These are phyloP conservation scores for Radiomyces spectabilis DNA, from an alignment of 192 early-diverging fungal species.

Conservation along the genomic window DNA sequence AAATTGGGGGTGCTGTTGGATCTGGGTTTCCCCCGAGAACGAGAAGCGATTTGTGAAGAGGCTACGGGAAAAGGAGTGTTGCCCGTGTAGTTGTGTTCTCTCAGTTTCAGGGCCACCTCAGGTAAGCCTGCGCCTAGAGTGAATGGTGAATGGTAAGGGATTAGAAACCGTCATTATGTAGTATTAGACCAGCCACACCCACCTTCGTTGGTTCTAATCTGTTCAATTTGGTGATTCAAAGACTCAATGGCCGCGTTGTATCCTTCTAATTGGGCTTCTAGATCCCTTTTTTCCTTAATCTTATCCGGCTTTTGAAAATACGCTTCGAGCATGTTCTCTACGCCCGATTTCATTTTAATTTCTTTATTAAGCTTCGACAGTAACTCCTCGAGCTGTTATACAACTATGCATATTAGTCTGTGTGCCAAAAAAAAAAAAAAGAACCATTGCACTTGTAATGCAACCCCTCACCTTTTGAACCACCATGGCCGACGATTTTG, in stretches of 20 bases:
- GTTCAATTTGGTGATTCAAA: constrained; percentile 22
- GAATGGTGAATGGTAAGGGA: constrained; percentile 45
- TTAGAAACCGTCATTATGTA: too few species aligned
- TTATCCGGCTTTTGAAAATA: constrained; percentile 27
- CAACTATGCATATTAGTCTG: background rate
- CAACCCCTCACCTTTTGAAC: background rate
- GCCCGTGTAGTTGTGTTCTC: constrained; percentile 36
- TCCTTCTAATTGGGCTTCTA: constrained; percentile 23
- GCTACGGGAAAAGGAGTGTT: constrained; percentile 75
- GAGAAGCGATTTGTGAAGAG: constrained; percentile 28
- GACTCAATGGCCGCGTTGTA: constrained; percentile 13
- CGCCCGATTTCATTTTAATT: constrained; percentile 30
- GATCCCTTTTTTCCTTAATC: constrained; percentile 29
- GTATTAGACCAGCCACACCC: too few species aligned
- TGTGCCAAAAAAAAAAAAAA: background rate
- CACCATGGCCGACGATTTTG: background rate
- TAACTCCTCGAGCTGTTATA: constrained; percentile 20
- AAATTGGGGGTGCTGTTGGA: constrained; percentile 9
- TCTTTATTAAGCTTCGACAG: constrained; percentile 21
- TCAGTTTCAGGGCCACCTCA: constrained; percentile 7
- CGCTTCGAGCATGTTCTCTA: constrained; percentile 36
- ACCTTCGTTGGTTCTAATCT: constrained; percentile 14
- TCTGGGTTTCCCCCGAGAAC: constrained; percentile 5
- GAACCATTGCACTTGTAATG: background rate
- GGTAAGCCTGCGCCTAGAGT: constrained; percentile 16